These are phyloP conservation scores for Talaromyces rugulosus DNA, from an alignment of 2,329 filamentous ascomycete species.

Conservation along the genomic window DNA sequence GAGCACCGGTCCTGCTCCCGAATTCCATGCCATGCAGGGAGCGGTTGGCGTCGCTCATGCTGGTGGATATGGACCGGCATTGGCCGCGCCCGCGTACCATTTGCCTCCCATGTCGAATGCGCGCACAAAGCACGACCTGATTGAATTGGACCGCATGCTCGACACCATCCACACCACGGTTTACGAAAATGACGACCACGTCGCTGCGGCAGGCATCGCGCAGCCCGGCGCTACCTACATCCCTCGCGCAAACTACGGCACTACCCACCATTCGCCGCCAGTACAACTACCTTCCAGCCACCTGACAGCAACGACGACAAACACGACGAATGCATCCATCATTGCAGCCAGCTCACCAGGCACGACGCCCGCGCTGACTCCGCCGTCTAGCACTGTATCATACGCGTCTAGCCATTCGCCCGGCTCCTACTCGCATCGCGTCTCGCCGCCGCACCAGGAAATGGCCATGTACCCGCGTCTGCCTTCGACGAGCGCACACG, in stretches of 20 bases:
- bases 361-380: slow-evolving; percentile 58
- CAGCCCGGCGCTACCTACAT: slow-evolving; percentile 67
- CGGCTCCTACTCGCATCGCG: slow-evolving; percentile 47
- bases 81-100: slow-evolving; percentile 75
- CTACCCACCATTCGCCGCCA: slow-evolving; percentile 51
- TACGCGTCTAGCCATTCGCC: slow-evolving; percentile 62
- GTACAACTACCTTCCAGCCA: slow-evolving; percentile 40
- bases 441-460: slow-evolving; percentile 47
- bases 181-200: slow-evolving; percentile 84
- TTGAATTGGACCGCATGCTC: slow-evolving; percentile 91
- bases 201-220: slow-evolving; percentile 72
- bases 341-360: slow-evolving; percentile 36
- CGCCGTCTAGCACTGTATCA: slow-evolving; percentile 58
- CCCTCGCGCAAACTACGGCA: slow-evolving; percentile 49
- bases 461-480: slow-evolving; percentile 61
- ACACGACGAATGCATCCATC: slow-evolving; percentile 14
- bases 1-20: slow-evolving; percentile 53
- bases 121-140: slow-evolving; percentile 86
- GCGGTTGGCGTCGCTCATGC: slow-evolving; percentile 55
- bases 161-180: slow-evolving; percentile 95
- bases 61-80: slow-evolving; percentile 53
- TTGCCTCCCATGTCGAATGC: slow-evolving; percentile 82
- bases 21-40: slow-evolving; percentile 45
- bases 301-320: slow-evolving; percentile 34
- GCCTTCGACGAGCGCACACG: slow-evolving; percentile 57